Evolutionary conservation across 2,329 filamentous ascomycete genomes (phyloP), one percentile per base, ranked within the genome.

Genomic region (Nothopassalora personata): DNA sequence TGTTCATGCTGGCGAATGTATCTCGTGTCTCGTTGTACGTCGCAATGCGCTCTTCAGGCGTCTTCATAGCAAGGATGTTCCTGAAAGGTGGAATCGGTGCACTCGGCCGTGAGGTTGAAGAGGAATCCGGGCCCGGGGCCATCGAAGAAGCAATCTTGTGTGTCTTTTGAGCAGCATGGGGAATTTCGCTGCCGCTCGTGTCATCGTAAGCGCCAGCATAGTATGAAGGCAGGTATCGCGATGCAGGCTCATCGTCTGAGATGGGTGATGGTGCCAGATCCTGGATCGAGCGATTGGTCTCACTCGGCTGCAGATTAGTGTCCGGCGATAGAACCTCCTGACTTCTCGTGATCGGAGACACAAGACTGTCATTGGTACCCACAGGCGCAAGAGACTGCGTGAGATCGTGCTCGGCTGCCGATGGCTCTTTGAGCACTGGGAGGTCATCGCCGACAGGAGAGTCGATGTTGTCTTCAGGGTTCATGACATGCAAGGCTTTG

Each of bases 31-130:
- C 83, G 59, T 90, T 83, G 71, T 89, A 96, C 13, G 85, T 86
- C 47, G 81, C 78, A 60, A 94, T 89, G 19, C 91, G 85, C 64
- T 94, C 86, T 13, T 80, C 73, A 0, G 86, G 74, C 1, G 83
- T 84, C 15, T 83, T 80, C 53, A 94, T 80, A 8, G 83, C 84
- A 67, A 91, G 80, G 61, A 97, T 96, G 59, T 96, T 88, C 53
- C 86, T 84, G 74, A 95, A 92, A 1, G 82, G 78, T 63, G 82
- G 80, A 39, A 83, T 76, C 50, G 77, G 81, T 23, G 56, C 58
- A 48, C 49, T 48, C 15, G 56, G 53, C 53, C 60, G 60, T 9
- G 62, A 43, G 15, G 28, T 50, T 5, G 56, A 51, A 4, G 57
- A 50, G 5, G 51, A 49, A 9, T 60, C 59, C 30, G 59, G 18